These are phyloP conservation scores for Mortierella sp. DNA, from an alignment of 371 early-diverging fungal genomes.

Conservation along the genomic window DNA sequence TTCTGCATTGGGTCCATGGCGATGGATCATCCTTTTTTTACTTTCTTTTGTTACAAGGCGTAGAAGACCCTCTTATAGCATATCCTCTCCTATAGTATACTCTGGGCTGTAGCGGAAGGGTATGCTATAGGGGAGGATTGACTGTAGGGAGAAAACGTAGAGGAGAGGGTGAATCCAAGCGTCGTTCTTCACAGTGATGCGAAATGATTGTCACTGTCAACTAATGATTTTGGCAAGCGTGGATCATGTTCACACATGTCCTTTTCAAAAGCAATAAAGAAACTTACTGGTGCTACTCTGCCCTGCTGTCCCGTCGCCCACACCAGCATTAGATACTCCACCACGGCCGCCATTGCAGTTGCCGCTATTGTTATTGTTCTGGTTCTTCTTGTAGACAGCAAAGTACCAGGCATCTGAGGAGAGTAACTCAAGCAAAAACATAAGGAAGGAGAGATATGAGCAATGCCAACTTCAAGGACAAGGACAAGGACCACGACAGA, in stretches of 20 bases:
- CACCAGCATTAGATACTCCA: background rate
- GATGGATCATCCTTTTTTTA: no score
- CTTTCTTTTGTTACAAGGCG: no score
- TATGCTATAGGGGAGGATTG: no score
- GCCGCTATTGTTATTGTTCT: background rate
- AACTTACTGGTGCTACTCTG: slow-evolving; percentile 10
- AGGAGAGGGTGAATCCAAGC: background rate
- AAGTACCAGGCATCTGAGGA: slow-evolving; percentile 33
- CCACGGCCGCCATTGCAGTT: background rate
- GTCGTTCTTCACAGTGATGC: background rate
- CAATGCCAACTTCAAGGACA: background rate
- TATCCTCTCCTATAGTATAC: no score
- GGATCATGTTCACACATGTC: background rate
- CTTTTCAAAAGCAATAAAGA: background rate
- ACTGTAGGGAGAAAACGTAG: background rate
- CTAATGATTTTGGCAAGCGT: background rate
- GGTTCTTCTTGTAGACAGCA: slow-evolving; percentile 31
- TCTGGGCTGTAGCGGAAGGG: no score
- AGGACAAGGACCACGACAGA: background rate
- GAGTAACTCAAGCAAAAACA: background rate
- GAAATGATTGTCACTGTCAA: background rate
- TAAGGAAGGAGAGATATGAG: background rate
- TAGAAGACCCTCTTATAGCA: no score
- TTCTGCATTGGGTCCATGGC: no score
- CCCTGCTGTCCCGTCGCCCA: background rate